These are phyloP conservation scores for Lonicera japonica DNA, from an alignment of 129 eudicot genomes.

Conservation along the genomic window DNA sequence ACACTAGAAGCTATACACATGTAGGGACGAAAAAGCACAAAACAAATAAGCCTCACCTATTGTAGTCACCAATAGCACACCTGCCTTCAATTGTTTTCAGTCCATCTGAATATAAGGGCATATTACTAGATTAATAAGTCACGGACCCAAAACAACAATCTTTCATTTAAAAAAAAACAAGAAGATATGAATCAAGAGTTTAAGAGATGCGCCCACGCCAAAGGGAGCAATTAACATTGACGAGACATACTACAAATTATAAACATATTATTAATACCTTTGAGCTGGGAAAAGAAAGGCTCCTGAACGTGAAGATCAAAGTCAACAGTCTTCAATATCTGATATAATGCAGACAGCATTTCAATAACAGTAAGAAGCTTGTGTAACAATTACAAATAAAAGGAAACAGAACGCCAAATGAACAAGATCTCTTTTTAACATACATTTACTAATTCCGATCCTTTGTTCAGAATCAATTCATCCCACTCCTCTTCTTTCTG, in stretches of 20 bases:
- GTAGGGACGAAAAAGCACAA: neutral
- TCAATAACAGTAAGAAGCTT: neutral
- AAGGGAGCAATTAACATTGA: neutral
- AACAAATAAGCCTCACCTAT: slow-evolving; percentile 31
- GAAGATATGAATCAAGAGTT: neutral
- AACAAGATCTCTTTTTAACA: slow-evolving; percentile 16
- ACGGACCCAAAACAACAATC: neutral
- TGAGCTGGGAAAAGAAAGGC: slow-evolving; percentile 81
- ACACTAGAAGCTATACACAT: neutral
- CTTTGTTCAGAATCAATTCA: slow-evolving; percentile 43
- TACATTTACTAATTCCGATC: slow-evolving; percentile 51
- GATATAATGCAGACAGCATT: slow-evolving; percentile 8
- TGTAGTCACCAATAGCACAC: slow-evolving; percentile 69
- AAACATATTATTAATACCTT: slow-evolving; percentile 31
- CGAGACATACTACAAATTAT: neutral
- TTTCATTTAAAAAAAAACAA: neutral
- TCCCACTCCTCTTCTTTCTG: slow-evolving; percentile 49
- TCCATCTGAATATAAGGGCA: slow-evolving; percentile 51
- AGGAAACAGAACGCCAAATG: neutral
- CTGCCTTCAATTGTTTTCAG: slow-evolving; percentile 86
- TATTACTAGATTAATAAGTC: neutral
- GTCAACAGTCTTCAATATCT: slow-evolving; percentile 57
- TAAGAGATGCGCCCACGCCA: neutral
- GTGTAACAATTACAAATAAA: neutral
- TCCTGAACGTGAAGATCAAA: slow-evolving; percentile 86